Evolutionary conservation across 2,329 filamentous ascomycete genomes (phyloP).

Genomic region (Xylariaceae sp.): DNA sequence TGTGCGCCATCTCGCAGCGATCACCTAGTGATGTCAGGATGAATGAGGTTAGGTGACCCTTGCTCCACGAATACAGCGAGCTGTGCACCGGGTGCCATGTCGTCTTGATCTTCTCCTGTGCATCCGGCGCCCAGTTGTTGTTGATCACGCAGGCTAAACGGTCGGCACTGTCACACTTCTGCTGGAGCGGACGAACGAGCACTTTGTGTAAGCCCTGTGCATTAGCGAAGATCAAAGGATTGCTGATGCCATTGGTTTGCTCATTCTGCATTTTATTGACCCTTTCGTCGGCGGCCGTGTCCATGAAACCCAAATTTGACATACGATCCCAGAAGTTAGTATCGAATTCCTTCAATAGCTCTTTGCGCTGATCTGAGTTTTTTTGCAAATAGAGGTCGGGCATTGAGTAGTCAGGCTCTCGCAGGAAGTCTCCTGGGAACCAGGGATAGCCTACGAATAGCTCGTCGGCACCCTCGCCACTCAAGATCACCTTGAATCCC

Average conservation of each 20-base stretch:
- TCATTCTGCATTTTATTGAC: no score
- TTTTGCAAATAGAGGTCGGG: slow-evolving; percentile 8
- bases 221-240: no score
- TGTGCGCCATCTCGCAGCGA: slow-evolving; percentile 20
- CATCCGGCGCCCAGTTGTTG: neutral
- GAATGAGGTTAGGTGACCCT: slow-evolving; percentile 10
- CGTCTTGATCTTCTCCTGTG: slow-evolving; percentile 7
- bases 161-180: neutral
- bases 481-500: slow-evolving; percentile 34
- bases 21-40: slow-evolving; percentile 16
- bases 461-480: slow-evolving; percentile 19
- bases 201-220: no score
- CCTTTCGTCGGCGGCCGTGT: no score
- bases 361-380: slow-evolving; percentile 4
- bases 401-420: slow-evolving; percentile 10
- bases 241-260: no score
- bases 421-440: slow-evolving; percentile 14
- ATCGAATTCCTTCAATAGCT: neutral
- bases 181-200: neutral
- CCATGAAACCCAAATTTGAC: neutral
- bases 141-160: slow-evolving; percentile 2
- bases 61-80: slow-evolving; percentile 15
- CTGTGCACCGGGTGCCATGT: slow-evolving; percentile 17
- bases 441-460: slow-evolving; percentile 18
- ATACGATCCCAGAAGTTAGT: neutral